These are phyloP conservation scores for Sporothrix mexicana DNA, from an alignment of 2,329 filamentous ascomycete species.

Conservation along the genomic window DNA sequence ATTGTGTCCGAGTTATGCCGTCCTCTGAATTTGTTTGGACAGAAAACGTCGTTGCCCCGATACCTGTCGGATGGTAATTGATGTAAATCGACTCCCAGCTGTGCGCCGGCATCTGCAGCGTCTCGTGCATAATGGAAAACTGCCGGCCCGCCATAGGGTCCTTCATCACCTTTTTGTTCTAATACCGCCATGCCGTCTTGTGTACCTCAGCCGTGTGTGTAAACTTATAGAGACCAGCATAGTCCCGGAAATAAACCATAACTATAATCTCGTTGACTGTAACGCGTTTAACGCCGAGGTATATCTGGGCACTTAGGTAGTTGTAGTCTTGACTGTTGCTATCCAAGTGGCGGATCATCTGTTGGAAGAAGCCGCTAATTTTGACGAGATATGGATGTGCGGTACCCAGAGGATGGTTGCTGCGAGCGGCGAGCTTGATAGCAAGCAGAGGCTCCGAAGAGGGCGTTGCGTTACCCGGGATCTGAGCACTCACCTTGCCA, in stretches of 20 bases:
- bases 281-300: constrained; percentile 3
- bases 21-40: not conserved
- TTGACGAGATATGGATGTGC: constrained; percentile 1
- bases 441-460: not conserved
- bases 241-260: constrained; percentile 2
- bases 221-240: not conserved
- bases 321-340: not conserved
- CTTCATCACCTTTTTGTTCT: constrained; percentile 6
- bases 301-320: constrained; percentile 2
- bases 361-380: constrained; percentile 1
- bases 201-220: not conserved
- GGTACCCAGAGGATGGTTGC: constrained; percentile 11
- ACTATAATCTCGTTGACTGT: constrained; percentile 14
- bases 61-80: not conserved
- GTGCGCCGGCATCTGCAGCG: not conserved
- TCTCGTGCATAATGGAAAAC: constrained; percentile 6
- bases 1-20: not conserved
- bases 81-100: not conserved
- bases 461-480: constrained; percentile 6
- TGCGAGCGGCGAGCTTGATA: constrained; percentile 21
- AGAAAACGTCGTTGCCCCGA: constrained; percentile 9
- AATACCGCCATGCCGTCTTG: not conserved
- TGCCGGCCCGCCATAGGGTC: not conserved
- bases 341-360: constrained; percentile 15
- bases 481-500: constrained; percentile 8